Evolutionary conservation across 2,329 filamentous ascomycete species (phyloP), one percentile per base, ranked within the genome.

Genomic region (Clonostachys chloroleuca): DNA sequence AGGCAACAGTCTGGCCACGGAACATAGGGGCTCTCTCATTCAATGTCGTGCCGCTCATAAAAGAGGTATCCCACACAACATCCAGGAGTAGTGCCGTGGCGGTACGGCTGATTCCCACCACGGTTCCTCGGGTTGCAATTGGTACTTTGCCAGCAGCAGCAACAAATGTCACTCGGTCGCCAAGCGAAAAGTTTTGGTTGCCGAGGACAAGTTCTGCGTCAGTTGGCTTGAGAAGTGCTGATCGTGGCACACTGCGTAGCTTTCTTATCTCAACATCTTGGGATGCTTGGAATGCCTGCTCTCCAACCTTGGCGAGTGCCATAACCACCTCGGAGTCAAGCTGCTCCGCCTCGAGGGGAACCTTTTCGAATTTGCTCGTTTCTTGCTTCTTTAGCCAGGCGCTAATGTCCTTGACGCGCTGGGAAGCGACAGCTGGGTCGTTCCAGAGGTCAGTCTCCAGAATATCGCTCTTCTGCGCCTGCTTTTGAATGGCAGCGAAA

Each of bases 321-420:
- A 84, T 86, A 52, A 97, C 94, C 13, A 91, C 81, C 50, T 91
- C 87, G 0, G 91, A 96, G 65, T 99, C 94, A 5, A 99, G 83
- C 64, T 99, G 95, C 63, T 96, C 89, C 2, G 94, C 94, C 58
- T 99, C 94, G 13, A 99, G 79, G 18, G 94, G 92, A n/a, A 99
- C 94, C 54, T 86, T 86, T 66, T 97, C 92, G 56, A 99, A 95
- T 55, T 86, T 88, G 77, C 90, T 95, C 1, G 89, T 88, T 64
- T 96, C 89, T 42, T 95, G 81, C 40, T 84, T 84, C 73, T 97
- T 99, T 44, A 99, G 77, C 92, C 92, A 99, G 34, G 85, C 82
- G 24, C 84, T 87, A 52, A 99, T 96, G 63, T 97, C 94, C 71
- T 96, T 96, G 62, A 99, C 86, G 61, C 89, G 89, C 43, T 79